Base-by-base conservation (phyloP, 768 basidiomycete species). In the Hericium alpestre region DNA sequence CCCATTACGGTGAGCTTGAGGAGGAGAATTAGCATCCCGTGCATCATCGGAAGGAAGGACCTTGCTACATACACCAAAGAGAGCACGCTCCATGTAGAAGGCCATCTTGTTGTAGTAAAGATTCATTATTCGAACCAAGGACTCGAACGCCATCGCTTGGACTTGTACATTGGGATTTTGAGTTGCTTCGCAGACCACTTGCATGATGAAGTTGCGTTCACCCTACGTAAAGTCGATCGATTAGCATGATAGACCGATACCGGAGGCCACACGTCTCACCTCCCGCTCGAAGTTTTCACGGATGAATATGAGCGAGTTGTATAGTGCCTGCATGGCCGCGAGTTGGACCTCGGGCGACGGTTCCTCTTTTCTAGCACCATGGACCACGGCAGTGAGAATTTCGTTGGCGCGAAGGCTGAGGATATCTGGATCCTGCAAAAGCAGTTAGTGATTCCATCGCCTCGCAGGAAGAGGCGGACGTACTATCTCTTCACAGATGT, bases 131-230 rank as follows among this genome's bases (percentile, higher is more conserved):
- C 86, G 82, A 32, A 98, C 95, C 13, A 99, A 76, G 72, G 90
- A 93, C 69, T 96, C 93, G 65, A 96, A 99, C 4, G 96, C 87
- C 32, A 85, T 91, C n/a, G 96, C 88, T 74, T 98, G 95, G 38
- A 98, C 93, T 38, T 78, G 71, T 2, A 87, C 82, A 1, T 83
- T 72, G 1, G 79, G 59, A 64, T 86, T 93, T 70, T 98, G 96
- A 0, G 96, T 98, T 0, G 95, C 95, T 67, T 98, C 96, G 68
- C 96, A 99, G 16, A 98, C 90, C 46, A 98, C 93, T 75, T 99
- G 96, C 96, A 99, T 99, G 71, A 99, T 98, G 74, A 96, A 98
- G 73, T 98, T 99, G 51, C 96, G 84, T 71, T 99, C 96, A 63
- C 96, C 96, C 93, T 98, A 66, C 12, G 58, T 9, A 46, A 47